phyloP scores from a whole-genome alignment of 2,329 filamentous ascomycete genomes.

The Fusarium bactridioides region DNA sequence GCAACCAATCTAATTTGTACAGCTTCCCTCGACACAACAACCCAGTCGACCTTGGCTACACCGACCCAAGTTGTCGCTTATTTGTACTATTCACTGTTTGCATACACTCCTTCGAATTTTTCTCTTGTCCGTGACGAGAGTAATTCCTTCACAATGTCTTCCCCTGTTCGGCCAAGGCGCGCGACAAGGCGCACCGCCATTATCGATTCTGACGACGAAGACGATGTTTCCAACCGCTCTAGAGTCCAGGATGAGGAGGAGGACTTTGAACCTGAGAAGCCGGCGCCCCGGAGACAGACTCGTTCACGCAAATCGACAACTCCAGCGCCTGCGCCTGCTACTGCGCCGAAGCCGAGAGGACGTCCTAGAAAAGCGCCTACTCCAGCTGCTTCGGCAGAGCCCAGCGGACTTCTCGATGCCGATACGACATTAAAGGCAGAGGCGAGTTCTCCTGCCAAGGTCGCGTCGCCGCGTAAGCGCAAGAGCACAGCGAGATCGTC shows the following conservation, averaged over 20 bases:
- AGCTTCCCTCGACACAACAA: conserved; percentile 14
- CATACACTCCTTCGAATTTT: not conserved
- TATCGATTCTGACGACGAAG: conserved; percentile 82
- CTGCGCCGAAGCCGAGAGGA: conserved; percentile 51
- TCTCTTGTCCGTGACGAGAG: conserved; percentile 17
- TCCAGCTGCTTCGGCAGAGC: conserved; percentile 41
- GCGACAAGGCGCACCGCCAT: conserved; percentile 74
- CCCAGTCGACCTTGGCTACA: not conserved
- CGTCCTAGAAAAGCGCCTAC: conserved; percentile 54
- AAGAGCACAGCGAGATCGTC: conserved; percentile 62
- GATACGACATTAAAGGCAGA: conserved; percentile 46
- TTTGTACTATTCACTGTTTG: not conserved
- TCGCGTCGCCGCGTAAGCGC: conserved; percentile 69
- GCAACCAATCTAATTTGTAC: conserved; percentile 41
- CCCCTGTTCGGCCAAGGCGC: conserved; percentile 51
- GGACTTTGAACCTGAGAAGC: conserved; percentile 79
- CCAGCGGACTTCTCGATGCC: conserved; percentile 50
- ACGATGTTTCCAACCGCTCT: conserved; percentile 65
- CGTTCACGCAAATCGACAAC: conserved; percentile 51
- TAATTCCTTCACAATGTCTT: conserved; percentile 42
- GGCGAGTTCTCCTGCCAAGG: conserved; percentile 48
- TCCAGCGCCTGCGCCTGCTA: conserved; percentile 56
- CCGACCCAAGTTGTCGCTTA: not conserved
- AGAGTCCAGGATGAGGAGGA: conserved; percentile 68
- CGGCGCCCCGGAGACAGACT: conserved; percentile 62